Evolutionary conservation across 345 rosid species (phyloP), one percentile per base, ranked within the genome.

Genomic region (Eucalyptus lansdowneana): DNA sequence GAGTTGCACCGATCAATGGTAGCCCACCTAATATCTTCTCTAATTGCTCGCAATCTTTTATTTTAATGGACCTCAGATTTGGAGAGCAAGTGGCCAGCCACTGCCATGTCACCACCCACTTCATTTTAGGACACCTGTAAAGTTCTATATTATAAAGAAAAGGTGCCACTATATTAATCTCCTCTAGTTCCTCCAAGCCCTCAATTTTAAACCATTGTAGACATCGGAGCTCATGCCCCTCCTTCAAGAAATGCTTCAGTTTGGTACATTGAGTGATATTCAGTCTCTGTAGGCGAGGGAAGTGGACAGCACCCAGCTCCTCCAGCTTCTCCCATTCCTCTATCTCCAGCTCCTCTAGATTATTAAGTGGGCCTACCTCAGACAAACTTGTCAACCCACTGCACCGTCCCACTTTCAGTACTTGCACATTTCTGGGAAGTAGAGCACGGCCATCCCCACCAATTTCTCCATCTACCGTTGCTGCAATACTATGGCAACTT

Each of bases 11-110:
- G 4, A 27, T 50, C 7, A 22, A 22, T 0, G 65, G 10, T 44
- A 29, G n/a, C 50, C 56, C 87, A 22, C 53, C 86, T n/a, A 88
- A 40, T 89, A 92, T 91, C 85, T 90, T 91, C 87, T 90, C 92
- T 54, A 93, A 21, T 86, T 53, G 1, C 6, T 3, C 0, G 49
- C 93, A 93, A 13, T 9, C 0, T 4, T 1, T 0, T 17, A 91
- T 86, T 3, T 1, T 1, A 29, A 93, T 86, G 17, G 19, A 67
- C 88, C 88, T 88, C 42, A 93, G 40, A 69, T 91, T 91, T 21
- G 60, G 88, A 80, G 88, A 53, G 50, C 17, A 4, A 62, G 72
- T 62, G 19, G 9, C 34, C 72, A 62, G 34, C 72, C 72, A 7
- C 34, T 29, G 17, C 72, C 72, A 62, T 29, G 29, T 31, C 72